Conservation (phyloP, 768 basidiomycete genomes). For the Calocybe gangraenosa region DNA sequence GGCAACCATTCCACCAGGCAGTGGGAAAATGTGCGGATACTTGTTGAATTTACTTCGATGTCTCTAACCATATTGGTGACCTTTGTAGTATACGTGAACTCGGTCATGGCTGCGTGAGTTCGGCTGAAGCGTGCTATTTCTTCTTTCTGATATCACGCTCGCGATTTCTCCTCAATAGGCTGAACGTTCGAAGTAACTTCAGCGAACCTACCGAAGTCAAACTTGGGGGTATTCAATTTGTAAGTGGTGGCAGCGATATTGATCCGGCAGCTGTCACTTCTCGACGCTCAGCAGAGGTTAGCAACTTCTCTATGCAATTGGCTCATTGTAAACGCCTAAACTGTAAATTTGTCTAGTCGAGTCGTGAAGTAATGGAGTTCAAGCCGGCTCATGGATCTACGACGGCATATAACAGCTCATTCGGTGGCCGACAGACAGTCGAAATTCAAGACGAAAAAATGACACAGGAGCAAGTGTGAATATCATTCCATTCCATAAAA, state of each 20-base stretch:
- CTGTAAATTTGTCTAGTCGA: too few species aligned
- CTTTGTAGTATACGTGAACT: slow-evolving; percentile 5
- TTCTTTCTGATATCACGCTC: not conserved
- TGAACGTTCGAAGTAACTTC: slow-evolving; percentile 8
- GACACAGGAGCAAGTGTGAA: not conserved
- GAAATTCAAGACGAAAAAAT: not conserved
- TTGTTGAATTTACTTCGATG: not conserved
- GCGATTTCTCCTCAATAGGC: not conserved
- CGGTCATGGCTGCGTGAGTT: slow-evolving; percentile 10
- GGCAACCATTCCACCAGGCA: slow-evolving; percentile 11
- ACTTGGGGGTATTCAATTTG: slow-evolving; percentile 3
- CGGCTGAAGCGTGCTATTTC: too few species aligned
- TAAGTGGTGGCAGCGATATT: not conserved
- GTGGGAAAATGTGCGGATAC: slow-evolving; percentile 6
- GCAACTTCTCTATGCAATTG: not conserved
- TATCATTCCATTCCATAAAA: too few species aligned
- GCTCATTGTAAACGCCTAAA: not conserved
- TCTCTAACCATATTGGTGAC: not conserved
- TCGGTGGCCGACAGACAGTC: not conserved
- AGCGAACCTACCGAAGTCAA: slow-evolving; percentile 3
- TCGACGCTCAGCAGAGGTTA: not conserved
- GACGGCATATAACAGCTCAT: not conserved
- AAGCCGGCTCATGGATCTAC: not conserved
- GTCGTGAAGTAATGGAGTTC: not conserved
- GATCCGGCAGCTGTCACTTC: not conserved